These are phyloP conservation scores for Epichloe typhina DNA, from an alignment of 2,329 filamentous ascomycete genomes.

Conservation along the genomic window DNA sequence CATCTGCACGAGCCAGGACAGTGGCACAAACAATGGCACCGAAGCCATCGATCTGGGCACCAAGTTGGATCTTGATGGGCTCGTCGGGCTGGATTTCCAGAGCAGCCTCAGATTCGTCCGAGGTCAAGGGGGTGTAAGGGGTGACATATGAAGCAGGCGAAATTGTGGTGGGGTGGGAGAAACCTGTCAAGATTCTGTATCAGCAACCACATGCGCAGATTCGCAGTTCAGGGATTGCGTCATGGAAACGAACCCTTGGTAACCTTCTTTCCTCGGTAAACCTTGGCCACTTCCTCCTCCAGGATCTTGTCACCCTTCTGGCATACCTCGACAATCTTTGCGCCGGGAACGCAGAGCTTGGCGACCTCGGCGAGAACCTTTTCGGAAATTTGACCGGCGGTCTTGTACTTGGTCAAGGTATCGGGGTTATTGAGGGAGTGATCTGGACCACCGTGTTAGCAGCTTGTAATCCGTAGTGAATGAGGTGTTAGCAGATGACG, in stretches of 20 bases:
- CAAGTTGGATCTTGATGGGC: slow-evolving; percentile 94
- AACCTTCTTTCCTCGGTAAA: slow-evolving; percentile 98
- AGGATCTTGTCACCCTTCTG: slow-evolving; percentile 91
- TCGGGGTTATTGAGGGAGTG: slow-evolving; percentile 85
- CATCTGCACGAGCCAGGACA: slow-evolving; percentile 55
- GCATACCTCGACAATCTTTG: slow-evolving; percentile 89
- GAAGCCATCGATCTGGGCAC: slow-evolving; percentile 95
- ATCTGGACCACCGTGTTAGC: slow-evolving; percentile 36
- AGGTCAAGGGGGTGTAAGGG: slow-evolving; percentile 83
- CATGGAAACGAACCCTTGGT: slow-evolving; percentile 54
- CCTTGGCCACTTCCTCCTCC: slow-evolving; percentile 85
- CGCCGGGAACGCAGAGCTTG: slow-evolving; percentile 62
- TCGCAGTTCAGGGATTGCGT: neutral
- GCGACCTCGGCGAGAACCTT: slow-evolving; percentile 83
- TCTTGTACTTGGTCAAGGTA: slow-evolving; percentile 98
- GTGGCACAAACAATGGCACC: slow-evolving; percentile 94
- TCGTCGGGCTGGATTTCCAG: slow-evolving; percentile 72
- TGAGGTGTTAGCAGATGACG: neutral
- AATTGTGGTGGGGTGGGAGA: slow-evolving; percentile 87
- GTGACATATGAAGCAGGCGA: slow-evolving; percentile 91
- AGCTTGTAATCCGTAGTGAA: neutral
- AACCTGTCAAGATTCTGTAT: slow-evolving; percentile 37
- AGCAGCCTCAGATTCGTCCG: slow-evolving; percentile 74
- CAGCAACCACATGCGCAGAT: neutral
- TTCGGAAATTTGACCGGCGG: slow-evolving; percentile 85